phyloP scores from a whole-genome alignment of 83 land plant genomes.

The Picea abies region DNA sequence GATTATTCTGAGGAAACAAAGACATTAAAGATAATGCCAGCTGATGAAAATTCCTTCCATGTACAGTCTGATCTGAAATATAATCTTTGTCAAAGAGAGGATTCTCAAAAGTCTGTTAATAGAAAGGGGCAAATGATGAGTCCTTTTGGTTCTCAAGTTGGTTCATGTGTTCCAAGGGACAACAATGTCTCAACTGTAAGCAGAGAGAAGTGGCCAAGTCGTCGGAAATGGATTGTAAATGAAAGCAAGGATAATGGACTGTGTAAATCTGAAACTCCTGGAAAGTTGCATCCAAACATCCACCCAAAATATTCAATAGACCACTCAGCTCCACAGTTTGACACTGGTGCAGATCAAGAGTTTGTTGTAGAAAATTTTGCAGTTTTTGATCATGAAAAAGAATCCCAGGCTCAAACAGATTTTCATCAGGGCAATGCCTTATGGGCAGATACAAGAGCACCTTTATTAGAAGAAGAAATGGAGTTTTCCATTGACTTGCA shows the following conservation, averaged over 20 bases:
- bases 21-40: not conserved
- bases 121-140: slow-evolving; percentile 7
- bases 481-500: not conserved
- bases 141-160: slow-evolving; percentile 8
- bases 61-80: not conserved
- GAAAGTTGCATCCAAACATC: not conserved
- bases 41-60: not conserved
- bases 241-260: slow-evolving; percentile 7
- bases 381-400: not conserved
- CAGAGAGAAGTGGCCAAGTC: not conserved
- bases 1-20: slow-evolving; percentile 1
- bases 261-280: not conserved
- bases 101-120: not conserved
- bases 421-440: slow-evolving; percentile 2
- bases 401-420: not conserved
- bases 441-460: not conserved
- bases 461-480: not conserved
- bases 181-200: not conserved
- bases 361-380: not conserved
- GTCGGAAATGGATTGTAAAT: not conserved
- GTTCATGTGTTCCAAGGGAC: not conserved
- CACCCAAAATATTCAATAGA: not conserved
- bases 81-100: not conserved
- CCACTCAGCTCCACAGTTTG: not conserved
- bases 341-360: not conserved